A percentile compares a stretch with the other conserved stretches of the same genome.
Evolutionary conservation across 1,284 basidiomycete species (phyloP).

Genomic region (Ganoderma meredithae): DNA sequence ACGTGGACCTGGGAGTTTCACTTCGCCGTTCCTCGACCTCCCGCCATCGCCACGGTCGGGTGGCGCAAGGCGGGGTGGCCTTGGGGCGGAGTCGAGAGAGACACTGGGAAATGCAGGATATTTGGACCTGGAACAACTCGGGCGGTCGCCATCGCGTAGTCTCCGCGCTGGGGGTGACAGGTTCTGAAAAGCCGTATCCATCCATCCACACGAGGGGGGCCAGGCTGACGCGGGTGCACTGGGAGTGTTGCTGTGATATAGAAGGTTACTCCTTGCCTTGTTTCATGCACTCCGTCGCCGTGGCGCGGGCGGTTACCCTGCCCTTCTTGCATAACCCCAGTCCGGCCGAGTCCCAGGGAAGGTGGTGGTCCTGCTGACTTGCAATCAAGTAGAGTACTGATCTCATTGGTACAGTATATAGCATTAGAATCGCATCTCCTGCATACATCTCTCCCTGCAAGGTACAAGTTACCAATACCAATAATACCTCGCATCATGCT

Average conservation of each 20-base stretch:
- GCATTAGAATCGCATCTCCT: not conserved
- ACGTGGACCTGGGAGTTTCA: slow-evolving; percentile 24
- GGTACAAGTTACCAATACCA: not conserved
- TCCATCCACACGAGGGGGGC: not conserved
- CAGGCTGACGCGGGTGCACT: not conserved
- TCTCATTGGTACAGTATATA: not conserved
- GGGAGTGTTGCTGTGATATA: slow-evolving; percentile 9
- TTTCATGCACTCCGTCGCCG: slow-evolving; percentile 3
- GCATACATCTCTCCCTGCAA: not conserved
- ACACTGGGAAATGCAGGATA: slow-evolving; percentile 39
- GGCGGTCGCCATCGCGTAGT: slow-evolving; percentile 33
- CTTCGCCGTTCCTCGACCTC: slow-evolving; percentile 24
- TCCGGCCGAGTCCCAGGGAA: not conserved
- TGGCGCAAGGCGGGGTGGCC: slow-evolving; percentile 10
- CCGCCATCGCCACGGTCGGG: slow-evolving; percentile 27
- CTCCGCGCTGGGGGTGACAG: slow-evolving; percentile 29
- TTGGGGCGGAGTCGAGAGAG: slow-evolving; percentile 25
- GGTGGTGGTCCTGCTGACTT: not conserved
- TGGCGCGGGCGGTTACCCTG: slow-evolving; percentile 6
- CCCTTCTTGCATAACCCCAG: slow-evolving; percentile 4
- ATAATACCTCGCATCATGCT: not conserved
- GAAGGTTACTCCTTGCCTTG: not conserved
- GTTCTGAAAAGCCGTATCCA: slow-evolving; percentile 19
- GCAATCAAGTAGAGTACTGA: slow-evolving; percentile 7
- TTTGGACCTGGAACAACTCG: slow-evolving; percentile 32